phyloP scores from a whole-genome alignment of 2,329 filamentous ascomycete genomes.

The Bisporella sp. region DNA sequence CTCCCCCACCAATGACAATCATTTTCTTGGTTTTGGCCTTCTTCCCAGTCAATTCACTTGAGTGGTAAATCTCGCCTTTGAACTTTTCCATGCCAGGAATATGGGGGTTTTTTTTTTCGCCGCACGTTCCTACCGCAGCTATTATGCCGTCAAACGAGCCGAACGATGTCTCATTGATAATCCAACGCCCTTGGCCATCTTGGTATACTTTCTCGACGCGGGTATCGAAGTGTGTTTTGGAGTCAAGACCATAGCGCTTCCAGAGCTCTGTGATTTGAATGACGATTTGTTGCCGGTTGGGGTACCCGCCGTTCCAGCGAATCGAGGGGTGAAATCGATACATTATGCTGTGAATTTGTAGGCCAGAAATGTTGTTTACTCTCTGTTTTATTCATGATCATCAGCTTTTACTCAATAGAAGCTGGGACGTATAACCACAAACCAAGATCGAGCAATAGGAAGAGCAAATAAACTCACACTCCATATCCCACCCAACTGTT shows the following conservation, averaged over 20 bases:
- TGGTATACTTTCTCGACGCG: conserved; percentile 63
- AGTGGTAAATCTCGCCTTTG: conserved; percentile 67
- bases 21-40: conserved; percentile 68
- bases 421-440: not conserved
- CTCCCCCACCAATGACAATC: conserved; percentile 70
- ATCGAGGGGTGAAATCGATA: conserved; percentile 82
- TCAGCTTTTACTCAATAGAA: conserved; percentile 3
- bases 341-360: conserved; percentile 83
- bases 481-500: conserved; percentile 73
- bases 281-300: conserved; percentile 68
- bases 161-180: conserved; percentile 64
- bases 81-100: conserved; percentile 67
- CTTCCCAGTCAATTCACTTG: conserved; percentile 66
- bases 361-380: conserved; percentile 74
- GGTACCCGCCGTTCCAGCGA: conserved; percentile 69
- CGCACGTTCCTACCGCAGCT: conserved; percentile 73
- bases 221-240: conserved; percentile 65
- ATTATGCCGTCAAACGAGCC: conserved; percentile 75
- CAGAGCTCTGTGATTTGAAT: conserved; percentile 65
- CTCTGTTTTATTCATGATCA: conserved; percentile 35
- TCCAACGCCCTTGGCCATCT: conserved; percentile 63
- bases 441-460: too few species aligned
- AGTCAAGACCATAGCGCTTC: conserved; percentile 66
- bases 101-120: conserved; percentile 65
- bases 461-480: conserved; percentile 44